These are phyloP conservation scores for Fraxinus floribunda DNA, from an alignment of 305 asterid genomes.

Conservation along the genomic window DNA sequence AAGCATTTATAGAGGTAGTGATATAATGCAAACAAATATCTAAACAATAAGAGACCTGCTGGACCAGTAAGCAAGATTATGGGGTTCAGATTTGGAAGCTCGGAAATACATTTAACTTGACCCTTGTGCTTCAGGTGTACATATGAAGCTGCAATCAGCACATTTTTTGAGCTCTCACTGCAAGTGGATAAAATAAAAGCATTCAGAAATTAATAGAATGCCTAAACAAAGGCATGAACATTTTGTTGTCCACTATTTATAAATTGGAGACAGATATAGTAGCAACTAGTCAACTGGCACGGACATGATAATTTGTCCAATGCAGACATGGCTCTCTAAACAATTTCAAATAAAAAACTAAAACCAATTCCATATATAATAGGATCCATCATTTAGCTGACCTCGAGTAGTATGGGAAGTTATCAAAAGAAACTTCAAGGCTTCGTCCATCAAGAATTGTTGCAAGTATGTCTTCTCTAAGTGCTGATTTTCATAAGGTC, in stretches of 20 bases:
- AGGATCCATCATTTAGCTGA: constrained; percentile 25
- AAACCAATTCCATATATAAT: background rate
- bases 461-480: constrained; percentile 58
- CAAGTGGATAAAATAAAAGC: constrained; percentile 31
- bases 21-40: background rate
- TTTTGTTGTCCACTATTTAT: constrained; percentile 7
- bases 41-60: constrained; percentile 54
- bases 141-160: constrained; percentile 77
- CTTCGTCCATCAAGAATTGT: constrained; percentile 56
- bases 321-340: background rate
- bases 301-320: background rate
- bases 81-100: constrained; percentile 78
- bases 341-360: background rate
- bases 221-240: constrained; percentile 9
- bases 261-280: constrained; percentile 9
- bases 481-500: constrained; percentile 50
- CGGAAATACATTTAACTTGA: constrained; percentile 59
- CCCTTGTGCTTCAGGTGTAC: constrained; percentile 73
- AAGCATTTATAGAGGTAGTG: constrained; percentile 12
- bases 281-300: background rate
- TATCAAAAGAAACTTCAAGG: constrained; percentile 70
- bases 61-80: constrained; percentile 85
- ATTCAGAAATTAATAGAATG: constrained; percentile 17
- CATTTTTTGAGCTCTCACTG: constrained; percentile 81
- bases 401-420: constrained; percentile 91